Conservation (phyloP, 1,139 yeast genomes). For the Yamadazyma diospyri region DNA sequence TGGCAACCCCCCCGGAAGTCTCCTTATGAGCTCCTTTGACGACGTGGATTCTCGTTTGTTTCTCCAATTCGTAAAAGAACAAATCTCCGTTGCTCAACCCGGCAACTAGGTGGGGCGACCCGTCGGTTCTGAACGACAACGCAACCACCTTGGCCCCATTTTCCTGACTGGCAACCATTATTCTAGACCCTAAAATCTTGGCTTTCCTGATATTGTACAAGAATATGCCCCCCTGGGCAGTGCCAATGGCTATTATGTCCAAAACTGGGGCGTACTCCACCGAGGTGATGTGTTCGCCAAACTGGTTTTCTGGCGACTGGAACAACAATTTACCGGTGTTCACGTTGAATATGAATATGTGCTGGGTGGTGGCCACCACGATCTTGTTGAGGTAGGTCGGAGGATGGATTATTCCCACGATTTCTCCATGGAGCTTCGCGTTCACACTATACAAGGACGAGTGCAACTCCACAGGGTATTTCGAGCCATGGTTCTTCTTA, state of each 20-base stretch:
- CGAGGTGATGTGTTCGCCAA: conserved; percentile 50
- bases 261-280: conserved; percentile 83
- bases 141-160: conserved; percentile 53
- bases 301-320: conserved; percentile 49
- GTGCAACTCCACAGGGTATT: conserved; percentile 61
- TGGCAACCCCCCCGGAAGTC: conserved; percentile 75
- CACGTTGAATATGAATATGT: conserved; percentile 63
- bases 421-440: conserved; percentile 59
- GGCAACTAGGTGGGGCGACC: conserved; percentile 77
- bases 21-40: conserved; percentile 73
- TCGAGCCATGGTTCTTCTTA: conserved; percentile 50
- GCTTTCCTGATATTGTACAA: conserved; percentile 72
- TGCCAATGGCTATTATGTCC: conserved; percentile 79
- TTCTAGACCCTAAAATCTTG: conserved; percentile 47
- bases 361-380: conserved; percentile 68
- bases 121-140: conserved; percentile 89
- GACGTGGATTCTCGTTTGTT: conserved; percentile 69
- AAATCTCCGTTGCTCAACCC: conserved; percentile 81
- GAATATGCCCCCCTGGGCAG: conserved; percentile 61
- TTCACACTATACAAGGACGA: conserved; percentile 54
- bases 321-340: conserved; percentile 73
- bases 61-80: conserved; percentile 77
- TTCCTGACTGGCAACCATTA: conserved; percentile 55
- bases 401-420: conserved; percentile 73
- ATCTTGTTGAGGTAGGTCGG: conserved; percentile 92